Base-by-base conservation (phyloP, 495 filamentous ascomycete species). In the Jackrogersella multiformis region DNA sequence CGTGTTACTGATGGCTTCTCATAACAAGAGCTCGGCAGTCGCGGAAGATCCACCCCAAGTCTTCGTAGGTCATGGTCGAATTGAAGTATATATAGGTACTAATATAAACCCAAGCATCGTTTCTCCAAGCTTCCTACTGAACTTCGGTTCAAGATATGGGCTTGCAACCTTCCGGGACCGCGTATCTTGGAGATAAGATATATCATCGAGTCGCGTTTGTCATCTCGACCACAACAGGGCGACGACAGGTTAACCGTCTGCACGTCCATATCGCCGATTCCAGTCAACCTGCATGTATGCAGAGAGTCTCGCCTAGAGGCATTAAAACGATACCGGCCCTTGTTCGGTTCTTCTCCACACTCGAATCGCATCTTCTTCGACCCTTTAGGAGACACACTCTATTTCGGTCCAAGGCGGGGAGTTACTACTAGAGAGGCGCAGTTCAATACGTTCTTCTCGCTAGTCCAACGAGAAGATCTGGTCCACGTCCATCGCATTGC, bases 71-170 rank as follows among this genome's bases (percentile, higher is more conserved):
- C 21, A 38, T 32, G 13, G 55, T 18, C 28, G n/a, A 30, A 30
- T 21, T 16, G 18, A 39, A 32, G 30, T 34, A 45, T 49, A 26
- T 16, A 28, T 36, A 38, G 9, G 12, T 1, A 35, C 61, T 65
- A 28, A 66, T 23, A 28, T 28, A 30, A 15, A 24, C 10, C 35
- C 24, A 44, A 76, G 73, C 66, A 58, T 42, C 38, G 51, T 49
- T 76, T 76, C 24, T 16, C 63, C 18, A 39, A 41, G 28, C 66
- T 76, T 13, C 73, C 73, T 1, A 30, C 46, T 7, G 73, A 76
- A 16, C 68, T 76, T 13, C 71, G 73, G n/a, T 38, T 70, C 12
- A 68, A 60, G 26, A 70, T 76, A 60, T 76, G 73, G 73, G 39
- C 34, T 30, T 56, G 56, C 42, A 74, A 64, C 54, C 64, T 70